These are phyloP conservation scores for Psilocybe cubensis DNA, from an alignment of 768 basidiomycete genomes.

Conservation along the genomic window DNA sequence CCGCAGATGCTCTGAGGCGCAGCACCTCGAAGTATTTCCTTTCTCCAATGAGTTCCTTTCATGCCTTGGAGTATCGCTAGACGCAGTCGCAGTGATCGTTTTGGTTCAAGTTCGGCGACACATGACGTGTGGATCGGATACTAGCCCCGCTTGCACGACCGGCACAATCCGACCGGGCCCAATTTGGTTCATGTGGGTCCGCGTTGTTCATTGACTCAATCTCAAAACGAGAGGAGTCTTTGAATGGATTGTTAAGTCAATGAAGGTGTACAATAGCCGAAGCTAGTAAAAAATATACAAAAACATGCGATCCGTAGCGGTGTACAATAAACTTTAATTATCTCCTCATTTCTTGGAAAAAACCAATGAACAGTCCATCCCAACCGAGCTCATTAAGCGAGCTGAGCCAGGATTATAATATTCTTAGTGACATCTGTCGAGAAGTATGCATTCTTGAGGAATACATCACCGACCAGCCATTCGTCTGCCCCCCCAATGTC, in stretches of 20 bases:
- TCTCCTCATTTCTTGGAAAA: not conserved
- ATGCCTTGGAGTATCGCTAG: too few species aligned
- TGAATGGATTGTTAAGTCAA: not conserved
- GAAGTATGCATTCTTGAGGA: constrained; percentile 79
- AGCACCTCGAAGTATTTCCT: too few species aligned
- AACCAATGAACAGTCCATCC: not conserved
- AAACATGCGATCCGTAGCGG: constrained; percentile 8
- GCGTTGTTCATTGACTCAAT: not conserved
- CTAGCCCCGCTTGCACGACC: too few species aligned
- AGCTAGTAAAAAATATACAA: not conserved
- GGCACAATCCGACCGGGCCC: not conserved
- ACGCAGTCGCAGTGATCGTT: too few species aligned
- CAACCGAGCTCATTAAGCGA: constrained; percentile 8
- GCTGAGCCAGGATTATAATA: constrained; percentile 56
- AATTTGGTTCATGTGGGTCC: not conserved
- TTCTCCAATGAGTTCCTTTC: too few species aligned
- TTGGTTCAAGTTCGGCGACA: not conserved
- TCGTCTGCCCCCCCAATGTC: constrained; percentile 47
- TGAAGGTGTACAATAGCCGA: not conserved
- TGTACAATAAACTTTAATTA: not conserved
- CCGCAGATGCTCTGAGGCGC: not conserved
- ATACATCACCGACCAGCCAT: constrained; percentile 50
- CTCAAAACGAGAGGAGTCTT: not conserved
- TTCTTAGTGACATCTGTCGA: constrained; percentile 64
- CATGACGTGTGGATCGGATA: not conserved